phyloP scores from a whole-genome alignment of 805 yeast genomes.

The Candida golubevii region DNA sequence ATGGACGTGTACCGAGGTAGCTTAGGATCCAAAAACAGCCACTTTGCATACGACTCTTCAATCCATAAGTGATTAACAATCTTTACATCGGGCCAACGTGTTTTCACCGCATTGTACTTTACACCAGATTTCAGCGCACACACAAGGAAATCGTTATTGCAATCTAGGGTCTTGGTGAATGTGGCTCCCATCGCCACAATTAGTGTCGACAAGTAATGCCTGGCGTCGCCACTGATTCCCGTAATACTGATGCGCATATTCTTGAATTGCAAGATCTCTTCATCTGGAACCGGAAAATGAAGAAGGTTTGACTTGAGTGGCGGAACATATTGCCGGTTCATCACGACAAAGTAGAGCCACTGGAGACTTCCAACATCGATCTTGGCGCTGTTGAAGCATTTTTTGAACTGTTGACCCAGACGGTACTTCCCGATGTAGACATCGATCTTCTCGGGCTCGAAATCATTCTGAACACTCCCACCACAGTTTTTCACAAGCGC shows the following conservation, averaged over 20 bases:
- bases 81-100: constrained; percentile 54
- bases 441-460: constrained; percentile 21
- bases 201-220: constrained; percentile 64
- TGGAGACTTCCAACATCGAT: constrained; percentile 57
- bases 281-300: constrained; percentile 63
- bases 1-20: constrained; percentile 46
- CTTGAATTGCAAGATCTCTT: constrained; percentile 50
- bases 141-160: constrained; percentile 66
- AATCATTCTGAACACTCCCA: constrained; percentile 41
- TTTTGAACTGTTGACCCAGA: constrained; percentile 52
- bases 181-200: constrained; percentile 69
- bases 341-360: constrained; percentile 73
- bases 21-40: constrained; percentile 49
- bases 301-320: constrained; percentile 54
- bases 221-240: constrained; percentile 80
- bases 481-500: constrained; percentile 49
- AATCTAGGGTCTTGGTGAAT: constrained; percentile 63
- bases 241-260: constrained; percentile 63
- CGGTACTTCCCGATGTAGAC: constrained; percentile 61
- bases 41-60: constrained; percentile 66
- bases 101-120: constrained; percentile 66
- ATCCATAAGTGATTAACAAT: constrained; percentile 84
- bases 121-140: constrained; percentile 65
- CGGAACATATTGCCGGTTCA: constrained; percentile 48
- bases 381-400: constrained; percentile 36